Base-by-base conservation (phyloP, 257 asterid species). In the Forsythia suspensa region DNA sequence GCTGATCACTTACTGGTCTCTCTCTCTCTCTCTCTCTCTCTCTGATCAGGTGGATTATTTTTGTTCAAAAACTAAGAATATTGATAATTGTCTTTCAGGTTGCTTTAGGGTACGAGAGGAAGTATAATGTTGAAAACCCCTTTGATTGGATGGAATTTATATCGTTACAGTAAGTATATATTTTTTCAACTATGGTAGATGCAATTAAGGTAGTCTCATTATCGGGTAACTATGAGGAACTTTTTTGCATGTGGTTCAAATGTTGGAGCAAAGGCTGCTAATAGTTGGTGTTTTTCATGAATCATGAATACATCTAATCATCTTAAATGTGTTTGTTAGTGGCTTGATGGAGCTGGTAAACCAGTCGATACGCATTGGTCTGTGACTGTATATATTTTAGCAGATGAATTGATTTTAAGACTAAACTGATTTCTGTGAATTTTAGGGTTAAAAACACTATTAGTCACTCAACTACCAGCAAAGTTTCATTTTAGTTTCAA, bases 71-170 rank as follows among this genome's bases (percentile, higher is more conserved):
- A 7, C 67, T 65, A 67, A 76, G 55, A 41, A 69, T 68, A 4
- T 63, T 11, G 36, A 34, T 69, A 4, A 38, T 46, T 51, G 11
- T 12, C 6, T 82, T 82, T 73, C 88, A 92, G 97, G 92, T 85
- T 77, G 84, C 93, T 38, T 80, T 93, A 76, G 98, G 94, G 18
- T 93, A 81, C 76, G 84, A 78, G 48, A 90, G 77, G 86, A 86
- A 59, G 79, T 91, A 89, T 77, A 85, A 89, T 46, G 90, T 81
- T 5, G 90, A 88, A 39, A 91, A 91, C 86, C 98, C 97, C 70
- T 91, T 93, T 15, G 97, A 93, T 46, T 91, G 98, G 98, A 92
- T 92, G 97, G 96, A 92, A 65, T 85, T 85, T 78, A 91, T 92
- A 63, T 91, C 96, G 6, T 84, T 92, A 38, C 95, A 86, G 97